phyloP scores from a whole-genome alignment of 2,329 filamentous ascomycete species.

The Neophaeococcomyces mojaviensis region DNA sequence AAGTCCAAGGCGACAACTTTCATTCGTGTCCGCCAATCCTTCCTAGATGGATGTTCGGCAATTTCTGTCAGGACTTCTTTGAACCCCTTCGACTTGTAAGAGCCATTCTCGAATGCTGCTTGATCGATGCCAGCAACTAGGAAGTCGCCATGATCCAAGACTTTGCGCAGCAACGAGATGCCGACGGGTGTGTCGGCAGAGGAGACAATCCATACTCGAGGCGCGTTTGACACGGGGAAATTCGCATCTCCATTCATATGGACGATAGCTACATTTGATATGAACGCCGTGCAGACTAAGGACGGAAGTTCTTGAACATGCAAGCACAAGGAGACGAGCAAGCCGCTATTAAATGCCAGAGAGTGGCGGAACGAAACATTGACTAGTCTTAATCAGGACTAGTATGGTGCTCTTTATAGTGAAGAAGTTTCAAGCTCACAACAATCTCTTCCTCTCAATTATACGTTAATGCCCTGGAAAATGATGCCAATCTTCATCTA shows the following conservation, averaged over 20 bases:
- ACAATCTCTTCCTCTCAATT: too few species aligned
- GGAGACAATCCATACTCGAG: constrained; percentile 89
- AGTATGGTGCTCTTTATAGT: too few species aligned
- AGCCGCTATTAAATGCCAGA: too few species aligned
- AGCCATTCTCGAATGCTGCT: constrained; percentile 65
- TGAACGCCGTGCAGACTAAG: too few species aligned
- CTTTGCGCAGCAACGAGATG: constrained; percentile 69
- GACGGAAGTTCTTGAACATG: too few species aligned
- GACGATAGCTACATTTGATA: background rate
- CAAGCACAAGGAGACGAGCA: too few species aligned
- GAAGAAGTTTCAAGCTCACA: too few species aligned
- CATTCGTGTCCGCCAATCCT: constrained; percentile 75
- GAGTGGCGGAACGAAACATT: too few species aligned
- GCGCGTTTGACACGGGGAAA: constrained; percentile 56
- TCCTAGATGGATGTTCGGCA: constrained; percentile 36
- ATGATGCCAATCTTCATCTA: too few species aligned
- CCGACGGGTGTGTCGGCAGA: constrained; percentile 77
- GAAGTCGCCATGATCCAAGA: constrained; percentile 86
- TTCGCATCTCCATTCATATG: constrained; percentile 2
- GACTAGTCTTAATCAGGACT: too few species aligned
- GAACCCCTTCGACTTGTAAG: constrained; percentile 69
- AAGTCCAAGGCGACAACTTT: constrained; percentile 53
- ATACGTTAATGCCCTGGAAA: too few species aligned
- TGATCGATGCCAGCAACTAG: constrained; percentile 78
- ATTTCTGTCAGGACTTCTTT: constrained; percentile 64